Percentiles rank a stretch among this genome's conserved stretches.
phyloP scores from a whole-genome alignment of 768 basidiomycete genomes.

The Leccinum subgranulosum region DNA sequence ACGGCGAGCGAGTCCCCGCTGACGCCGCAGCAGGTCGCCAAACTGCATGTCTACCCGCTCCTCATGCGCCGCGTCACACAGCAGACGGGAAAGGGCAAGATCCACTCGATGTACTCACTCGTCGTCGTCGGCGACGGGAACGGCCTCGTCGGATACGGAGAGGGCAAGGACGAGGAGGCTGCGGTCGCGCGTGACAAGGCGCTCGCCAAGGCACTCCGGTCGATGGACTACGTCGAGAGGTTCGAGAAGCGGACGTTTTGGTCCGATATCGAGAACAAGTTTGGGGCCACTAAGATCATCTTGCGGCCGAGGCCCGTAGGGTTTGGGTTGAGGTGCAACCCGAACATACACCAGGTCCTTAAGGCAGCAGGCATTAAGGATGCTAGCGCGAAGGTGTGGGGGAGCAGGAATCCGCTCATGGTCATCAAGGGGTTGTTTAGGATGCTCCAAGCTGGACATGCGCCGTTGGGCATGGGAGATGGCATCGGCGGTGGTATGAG shows the following conservation, averaged over 20 bases:
- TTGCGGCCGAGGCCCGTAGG: conserved; percentile 83
- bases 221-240: conserved; percentile 91
- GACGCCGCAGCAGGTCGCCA: conserved; percentile 22
- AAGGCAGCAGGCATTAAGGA: conserved; percentile 96
- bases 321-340: conserved; percentile 89
- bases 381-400: conserved; percentile 92
- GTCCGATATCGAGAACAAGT: conserved; percentile 84
- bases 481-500: conserved; percentile 72
- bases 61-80: conserved; percentile 63
- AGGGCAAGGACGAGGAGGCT: conserved; percentile 68
- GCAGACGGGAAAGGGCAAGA: conserved; percentile 95
- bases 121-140: conserved; percentile 80
- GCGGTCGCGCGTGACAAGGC: conserved; percentile 55
- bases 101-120: conserved; percentile 56
- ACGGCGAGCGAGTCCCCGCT: conserved; percentile 18
- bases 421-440: conserved; percentile 84
- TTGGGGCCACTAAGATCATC: conserved; percentile 77
- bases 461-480: conserved; percentile 77
- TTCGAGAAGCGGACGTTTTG: conserved; percentile 95
- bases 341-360: conserved; percentile 82
- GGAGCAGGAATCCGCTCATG: conserved; percentile 71
- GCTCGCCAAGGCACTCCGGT: conserved; percentile 68
- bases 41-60: conserved; percentile 40
- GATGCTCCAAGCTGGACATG: conserved; percentile 82
- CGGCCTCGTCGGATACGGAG: conserved; percentile 79